Evolutionary conservation across 176 grass and related monocot species (phyloP).

Genomic region (Triticum urartu): DNA sequence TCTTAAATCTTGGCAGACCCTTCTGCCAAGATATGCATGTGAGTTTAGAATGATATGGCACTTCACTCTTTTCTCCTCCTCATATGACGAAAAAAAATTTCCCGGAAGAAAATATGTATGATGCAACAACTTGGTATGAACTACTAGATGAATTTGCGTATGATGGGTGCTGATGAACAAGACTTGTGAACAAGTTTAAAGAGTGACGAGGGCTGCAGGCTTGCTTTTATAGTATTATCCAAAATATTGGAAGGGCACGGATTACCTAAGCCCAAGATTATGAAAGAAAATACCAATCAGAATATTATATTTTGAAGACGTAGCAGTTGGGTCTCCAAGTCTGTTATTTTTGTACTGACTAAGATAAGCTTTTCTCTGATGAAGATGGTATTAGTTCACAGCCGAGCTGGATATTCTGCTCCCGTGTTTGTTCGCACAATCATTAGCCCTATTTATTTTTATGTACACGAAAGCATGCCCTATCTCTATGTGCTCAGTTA

Average conservation of each 20-base stretch:
- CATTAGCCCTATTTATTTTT: constrained; percentile 28
- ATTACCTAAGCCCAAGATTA: neutral
- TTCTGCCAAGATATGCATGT: neutral
- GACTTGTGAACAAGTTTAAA: neutral
- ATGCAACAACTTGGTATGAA: neutral
- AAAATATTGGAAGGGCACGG: neutral
- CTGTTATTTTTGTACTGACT: neutral
- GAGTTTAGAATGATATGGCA: neutral
- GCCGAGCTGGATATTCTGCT: neutral
- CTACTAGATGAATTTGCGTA: too few species aligned
- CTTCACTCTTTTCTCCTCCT: neutral
- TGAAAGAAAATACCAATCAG: neutral
- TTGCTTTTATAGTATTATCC: neutral
- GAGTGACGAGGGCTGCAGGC: neutral
- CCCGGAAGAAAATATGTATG: neutral
- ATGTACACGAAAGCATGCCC: neutral
- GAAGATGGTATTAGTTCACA: neutral
- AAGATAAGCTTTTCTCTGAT: neutral
- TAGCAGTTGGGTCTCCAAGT: neutral
- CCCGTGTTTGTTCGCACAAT: neutral
- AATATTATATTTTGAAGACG: neutral
- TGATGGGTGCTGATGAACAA: too few species aligned
- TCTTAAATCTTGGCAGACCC: neutral
- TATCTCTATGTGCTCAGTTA: neutral
- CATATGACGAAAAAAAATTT: neutral